Evolutionary conservation across 176 grass and related monocot species (phyloP).

Genomic region (Cenchrus fungigraminus): DNA sequence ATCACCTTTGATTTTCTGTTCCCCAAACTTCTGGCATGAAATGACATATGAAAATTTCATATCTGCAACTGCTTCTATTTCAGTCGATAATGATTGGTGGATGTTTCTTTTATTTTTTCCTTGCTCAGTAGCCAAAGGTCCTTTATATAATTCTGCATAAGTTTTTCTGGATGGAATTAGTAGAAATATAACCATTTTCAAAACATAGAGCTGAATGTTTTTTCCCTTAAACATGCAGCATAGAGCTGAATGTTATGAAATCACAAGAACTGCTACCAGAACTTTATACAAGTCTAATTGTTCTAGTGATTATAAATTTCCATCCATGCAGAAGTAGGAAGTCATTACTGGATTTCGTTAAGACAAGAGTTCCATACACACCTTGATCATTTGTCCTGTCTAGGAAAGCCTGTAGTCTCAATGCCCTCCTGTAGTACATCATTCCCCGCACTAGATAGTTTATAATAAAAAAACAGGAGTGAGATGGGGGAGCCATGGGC

Average conservation of each 20-base stretch:
- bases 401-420: slow-evolving; percentile 80
- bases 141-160: slow-evolving; percentile 71
- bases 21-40: slow-evolving; percentile 91
- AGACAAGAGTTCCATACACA: slow-evolving; percentile 25
- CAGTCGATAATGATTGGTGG: slow-evolving; percentile 54
- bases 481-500: slow-evolving; percentile 6
- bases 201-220: slow-evolving; percentile 4
- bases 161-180: slow-evolving; percentile 16
- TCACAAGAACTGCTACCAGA: slow-evolving; percentile 10
- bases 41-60: slow-evolving; percentile 96
- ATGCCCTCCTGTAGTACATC: slow-evolving; percentile 86
- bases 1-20: slow-evolving; percentile 84
- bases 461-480: slow-evolving; percentile 36
- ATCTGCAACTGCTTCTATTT: slow-evolving; percentile 78
- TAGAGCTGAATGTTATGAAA: background rate
- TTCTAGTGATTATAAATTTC: slow-evolving; percentile 11
- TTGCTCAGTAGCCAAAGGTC: slow-evolving; percentile 54
- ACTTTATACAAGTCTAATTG: background rate
- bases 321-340: slow-evolving; percentile 5
- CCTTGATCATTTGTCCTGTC: slow-evolving; percentile 79
- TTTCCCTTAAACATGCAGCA: no score
- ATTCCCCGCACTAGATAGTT: slow-evolving; percentile 82
- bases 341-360: slow-evolving; percentile 3
- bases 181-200: slow-evolving; percentile 34
- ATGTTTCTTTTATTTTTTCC: slow-evolving; percentile 67